phyloP scores from a whole-genome alignment of 495 filamentous ascomycete genomes.

The Arthonia radiata region DNA sequence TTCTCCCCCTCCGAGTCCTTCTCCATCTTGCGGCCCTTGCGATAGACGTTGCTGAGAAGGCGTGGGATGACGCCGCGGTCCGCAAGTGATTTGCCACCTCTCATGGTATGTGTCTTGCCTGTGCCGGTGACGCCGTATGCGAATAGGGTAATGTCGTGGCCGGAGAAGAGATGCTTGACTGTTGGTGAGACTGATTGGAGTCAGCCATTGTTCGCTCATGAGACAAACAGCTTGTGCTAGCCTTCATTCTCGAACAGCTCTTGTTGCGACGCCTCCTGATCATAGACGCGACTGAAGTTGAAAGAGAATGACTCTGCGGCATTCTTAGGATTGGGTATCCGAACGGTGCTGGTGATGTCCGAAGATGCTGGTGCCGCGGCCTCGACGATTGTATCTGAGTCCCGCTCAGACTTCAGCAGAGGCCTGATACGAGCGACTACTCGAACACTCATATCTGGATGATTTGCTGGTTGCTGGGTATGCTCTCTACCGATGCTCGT shows the following conservation, averaged over 20 bases:
- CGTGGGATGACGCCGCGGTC: constrained; percentile 84
- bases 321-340: constrained; percentile 89
- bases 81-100: constrained; percentile 67
- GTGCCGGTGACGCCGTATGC: constrained; percentile 91
- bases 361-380: constrained; percentile 15
- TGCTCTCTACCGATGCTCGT: too few relatives aligned
- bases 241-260: constrained; percentile 73
- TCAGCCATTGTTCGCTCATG: background rate
- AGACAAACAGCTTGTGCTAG: constrained; percentile 13
- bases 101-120: constrained; percentile 96
- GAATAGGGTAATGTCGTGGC: constrained; percentile 82
- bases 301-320: constrained; percentile 77
- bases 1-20: constrained; percentile 61
- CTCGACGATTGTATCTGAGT: constrained; percentile 62
- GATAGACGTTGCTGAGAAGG: constrained; percentile 66
- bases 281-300: constrained; percentile 86
- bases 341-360: constrained; percentile 39
- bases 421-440: constrained; percentile 81
- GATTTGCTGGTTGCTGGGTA: too few relatives aligned
- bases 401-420: constrained; percentile 55
- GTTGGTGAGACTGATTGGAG: constrained; percentile 34
- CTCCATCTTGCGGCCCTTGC: constrained; percentile 60
- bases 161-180: constrained; percentile 78
- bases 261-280: constrained; percentile 52
- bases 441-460: constrained; percentile 34